phyloP scores from a whole-genome alignment of 2,329 filamentous ascomycete species.

The Juglanconis sp. region DNA sequence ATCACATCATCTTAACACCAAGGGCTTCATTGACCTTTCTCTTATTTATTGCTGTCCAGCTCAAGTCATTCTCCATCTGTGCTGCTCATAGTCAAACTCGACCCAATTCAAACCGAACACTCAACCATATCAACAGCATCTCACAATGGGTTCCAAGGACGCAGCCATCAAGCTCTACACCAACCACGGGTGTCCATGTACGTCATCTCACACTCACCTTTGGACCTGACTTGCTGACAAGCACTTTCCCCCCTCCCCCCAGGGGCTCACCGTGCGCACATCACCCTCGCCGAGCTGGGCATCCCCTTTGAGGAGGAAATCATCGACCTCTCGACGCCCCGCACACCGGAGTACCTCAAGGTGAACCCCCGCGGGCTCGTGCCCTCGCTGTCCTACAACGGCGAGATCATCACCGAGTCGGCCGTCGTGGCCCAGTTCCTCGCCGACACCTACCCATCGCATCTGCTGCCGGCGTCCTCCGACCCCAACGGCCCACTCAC shows the following conservation, averaged over 20 bases:
- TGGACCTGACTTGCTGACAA: not conserved
- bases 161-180: constrained; percentile 66
- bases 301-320: constrained; percentile 67
- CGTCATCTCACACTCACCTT: constrained; percentile 10
- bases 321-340: constrained; percentile 67
- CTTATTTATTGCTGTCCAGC: too few relatives aligned
- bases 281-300: constrained; percentile 63
- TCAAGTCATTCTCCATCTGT: too few relatives aligned
- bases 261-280: constrained; percentile 72
- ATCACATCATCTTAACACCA: not conserved
- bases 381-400: constrained; percentile 64
- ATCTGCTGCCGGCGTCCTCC: constrained; percentile 57
- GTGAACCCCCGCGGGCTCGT: constrained; percentile 79
- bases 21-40: too few relatives aligned
- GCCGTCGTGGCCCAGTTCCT: constrained; percentile 70
- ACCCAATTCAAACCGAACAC: too few relatives aligned
- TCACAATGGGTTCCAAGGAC: constrained; percentile 28
- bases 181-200: constrained; percentile 65
- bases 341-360: constrained; percentile 70
- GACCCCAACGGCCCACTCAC: constrained; percentile 53
- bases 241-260: constrained; percentile 1
- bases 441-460: constrained; percentile 66
- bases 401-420: constrained; percentile 70
- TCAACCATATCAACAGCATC: not conserved
- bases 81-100: too few relatives aligned